Base-by-base conservation (phyloP, 2,329 filamentous ascomycete species). In the Ilyonectria sp. region DNA sequence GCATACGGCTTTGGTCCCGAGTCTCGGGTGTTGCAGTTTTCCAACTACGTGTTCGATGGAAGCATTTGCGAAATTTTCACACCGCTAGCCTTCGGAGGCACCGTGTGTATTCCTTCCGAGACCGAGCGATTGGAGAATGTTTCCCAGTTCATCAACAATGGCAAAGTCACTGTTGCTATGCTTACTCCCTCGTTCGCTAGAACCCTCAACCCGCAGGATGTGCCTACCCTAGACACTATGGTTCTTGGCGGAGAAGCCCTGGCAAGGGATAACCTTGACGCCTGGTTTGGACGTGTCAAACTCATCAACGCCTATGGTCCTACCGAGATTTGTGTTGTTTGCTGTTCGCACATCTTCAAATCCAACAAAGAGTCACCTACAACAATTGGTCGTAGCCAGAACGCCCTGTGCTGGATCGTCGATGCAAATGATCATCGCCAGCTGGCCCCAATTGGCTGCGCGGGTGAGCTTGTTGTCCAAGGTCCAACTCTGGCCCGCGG, bases 401-500 rank as follows among this genome's bases (percentile, higher is more conserved):
- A 69, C 17, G 65, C 59, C 9, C 54, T 59, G 35, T 55, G 35
- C 13, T 67, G 64, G 59, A 53, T 69, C 6, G 63, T 69, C 13
- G 58, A 71, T n/a, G 33, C 61, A 2, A 13, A 54, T 8, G 37
- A 71, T 37, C 29, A 35, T 11, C 17, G 50, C 19, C 19, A 60
- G 17, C 47, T 67, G 5, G 65, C 65, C 1, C 70, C 70, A 11
- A 13, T 67, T 13, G 70, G 70, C 5, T 61, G 53, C 10, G 11
- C 68, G 7, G 69, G 70, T 6, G 70, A 72, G 58, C 31, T 72
- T 6, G 56, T 67, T 2, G 55, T 72, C 49, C 58, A 72, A 31
- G 67, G 63, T 1, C 85, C 85, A 5, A 58, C 46, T 31, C 21
- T 88, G 10, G 84, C 82, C 19, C 78, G 82, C 31, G 85, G 85